phyloP scores from a whole-genome alignment of 345 rosid species.

The Angophora floribunda region DNA sequence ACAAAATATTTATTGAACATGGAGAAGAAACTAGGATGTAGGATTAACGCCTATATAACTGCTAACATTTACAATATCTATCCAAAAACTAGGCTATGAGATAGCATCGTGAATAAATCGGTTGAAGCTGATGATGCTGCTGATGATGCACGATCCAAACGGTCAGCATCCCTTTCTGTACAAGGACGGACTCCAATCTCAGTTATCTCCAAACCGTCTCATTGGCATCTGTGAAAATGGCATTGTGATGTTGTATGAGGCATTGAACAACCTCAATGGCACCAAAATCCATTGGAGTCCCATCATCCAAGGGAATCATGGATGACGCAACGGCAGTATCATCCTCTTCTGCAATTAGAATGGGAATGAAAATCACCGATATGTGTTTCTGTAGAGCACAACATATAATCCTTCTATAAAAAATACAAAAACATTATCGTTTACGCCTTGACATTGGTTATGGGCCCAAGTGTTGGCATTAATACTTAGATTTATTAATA shows the following conservation, averaged over 20 bases:
- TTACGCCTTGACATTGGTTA: background rate
- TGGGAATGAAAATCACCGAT: background rate
- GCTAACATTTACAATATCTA: background rate
- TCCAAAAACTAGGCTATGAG: background rate
- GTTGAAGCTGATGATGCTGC: background rate
- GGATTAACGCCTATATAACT: background rate
- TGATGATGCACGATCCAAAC: background rate
- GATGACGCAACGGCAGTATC: conserved; percentile 61
- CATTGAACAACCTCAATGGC: conserved; percentile 81
- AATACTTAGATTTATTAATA: background rate
- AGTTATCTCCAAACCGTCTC: conserved; percentile 63
- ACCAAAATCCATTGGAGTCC: conserved; percentile 51
- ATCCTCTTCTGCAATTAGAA: conserved; percentile 54
- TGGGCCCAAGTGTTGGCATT: background rate
- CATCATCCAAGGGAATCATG: conserved; percentile 75
- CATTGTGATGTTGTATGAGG: conserved; percentile 83
- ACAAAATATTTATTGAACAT: background rate
- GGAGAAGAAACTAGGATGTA: background rate
- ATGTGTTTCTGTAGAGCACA: background rate
- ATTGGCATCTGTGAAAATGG: conserved; percentile 78
- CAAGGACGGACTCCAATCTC: background rate
- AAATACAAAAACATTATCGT: background rate
- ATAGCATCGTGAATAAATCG: background rate
- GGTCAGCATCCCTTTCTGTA: background rate
- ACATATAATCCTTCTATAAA: background rate